Conservation (phyloP, 2,329 filamentous ascomycete species). For the Ophiostoma triangulosporum region DNA sequence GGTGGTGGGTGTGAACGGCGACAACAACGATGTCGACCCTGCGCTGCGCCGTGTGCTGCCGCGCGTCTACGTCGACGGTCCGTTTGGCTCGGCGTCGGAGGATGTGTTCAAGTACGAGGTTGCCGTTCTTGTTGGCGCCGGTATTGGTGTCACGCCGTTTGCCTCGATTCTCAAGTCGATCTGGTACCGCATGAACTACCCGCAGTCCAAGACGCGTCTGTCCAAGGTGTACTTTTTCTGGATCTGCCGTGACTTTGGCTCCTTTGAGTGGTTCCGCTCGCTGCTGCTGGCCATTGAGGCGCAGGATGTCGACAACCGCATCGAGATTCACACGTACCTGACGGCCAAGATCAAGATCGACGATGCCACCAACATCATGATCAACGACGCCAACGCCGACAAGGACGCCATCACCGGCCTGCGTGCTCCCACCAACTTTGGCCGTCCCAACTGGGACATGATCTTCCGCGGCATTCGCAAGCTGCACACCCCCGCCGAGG, state of each 20-base stretch:
- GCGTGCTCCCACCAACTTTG: conserved; percentile 72
- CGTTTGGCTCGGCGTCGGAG: conserved; percentile 74
- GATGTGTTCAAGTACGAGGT: conserved; percentile 85
- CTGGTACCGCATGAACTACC: conserved; percentile 88
- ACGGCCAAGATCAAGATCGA: conserved; percentile 78
- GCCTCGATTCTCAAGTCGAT: conserved; percentile 81
- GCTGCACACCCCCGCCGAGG: conserved; percentile 59
- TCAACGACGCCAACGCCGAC: conserved; percentile 75
- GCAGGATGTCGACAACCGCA: conserved; percentile 69
- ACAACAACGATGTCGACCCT: conserved; percentile 49
- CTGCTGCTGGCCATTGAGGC: conserved; percentile 74
- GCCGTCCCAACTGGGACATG: conserved; percentile 80
- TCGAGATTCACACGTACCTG: conserved; percentile 82
- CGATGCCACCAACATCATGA: conserved; percentile 84
- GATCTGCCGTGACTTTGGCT: conserved; percentile 79
- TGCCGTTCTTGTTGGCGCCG: conserved; percentile 64
- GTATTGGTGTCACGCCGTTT: conserved; percentile 78
- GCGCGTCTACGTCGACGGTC: conserved; percentile 70
- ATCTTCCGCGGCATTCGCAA: conserved; percentile 75
- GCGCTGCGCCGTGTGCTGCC: conserved; percentile 61
- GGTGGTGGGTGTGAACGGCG: conserved; percentile 53
- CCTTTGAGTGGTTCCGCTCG: conserved; percentile 82
- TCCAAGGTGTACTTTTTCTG: conserved; percentile 89
- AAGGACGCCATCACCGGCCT: conserved; percentile 76
- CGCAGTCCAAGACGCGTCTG: conserved; percentile 63